These are phyloP conservation scores for Hevea brasiliensis DNA, from an alignment of 345 rosid species.

Conservation along the genomic window DNA sequence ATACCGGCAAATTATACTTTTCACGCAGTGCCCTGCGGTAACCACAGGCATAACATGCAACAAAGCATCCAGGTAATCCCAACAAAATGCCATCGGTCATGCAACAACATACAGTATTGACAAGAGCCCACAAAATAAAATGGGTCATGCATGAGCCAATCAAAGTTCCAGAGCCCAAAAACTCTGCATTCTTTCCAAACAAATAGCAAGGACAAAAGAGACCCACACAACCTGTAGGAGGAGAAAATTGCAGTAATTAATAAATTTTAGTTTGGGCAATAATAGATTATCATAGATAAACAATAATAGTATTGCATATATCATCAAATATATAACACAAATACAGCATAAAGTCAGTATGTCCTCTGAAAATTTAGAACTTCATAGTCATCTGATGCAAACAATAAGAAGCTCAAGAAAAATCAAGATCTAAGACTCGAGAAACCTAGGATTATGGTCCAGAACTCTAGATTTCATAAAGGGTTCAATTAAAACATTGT, in stretches of 20 bases:
- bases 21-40: conserved; percentile 68
- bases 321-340: background rate
- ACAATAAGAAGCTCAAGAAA: background rate
- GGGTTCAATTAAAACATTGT: background rate
- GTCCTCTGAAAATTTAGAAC: background rate
- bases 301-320: background rate
- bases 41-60: conserved; percentile 80
- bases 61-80: conserved; percentile 87
- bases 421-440: background rate
- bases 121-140: conserved; percentile 66
- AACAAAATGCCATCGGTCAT: conserved; percentile 68
- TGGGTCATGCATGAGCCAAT: conserved; percentile 77
- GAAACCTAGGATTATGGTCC: background rate
- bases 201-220: conserved; percentile 81
- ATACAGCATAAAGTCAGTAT: background rate
- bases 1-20: conserved; percentile 73
- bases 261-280: background rate
- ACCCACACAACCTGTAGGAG: conserved; percentile 63
- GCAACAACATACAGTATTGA: conserved; percentile 69
- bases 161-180: conserved; percentile 83
- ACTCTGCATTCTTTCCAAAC: conserved; percentile 85
- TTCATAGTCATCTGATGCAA: background rate
- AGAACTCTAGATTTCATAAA: background rate
- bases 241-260: conserved; percentile 6
- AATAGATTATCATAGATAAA: background rate